Evolutionary conservation across 139 green algal species (phyloP).

Genomic region (Ettlia oleoabundans): DNA sequence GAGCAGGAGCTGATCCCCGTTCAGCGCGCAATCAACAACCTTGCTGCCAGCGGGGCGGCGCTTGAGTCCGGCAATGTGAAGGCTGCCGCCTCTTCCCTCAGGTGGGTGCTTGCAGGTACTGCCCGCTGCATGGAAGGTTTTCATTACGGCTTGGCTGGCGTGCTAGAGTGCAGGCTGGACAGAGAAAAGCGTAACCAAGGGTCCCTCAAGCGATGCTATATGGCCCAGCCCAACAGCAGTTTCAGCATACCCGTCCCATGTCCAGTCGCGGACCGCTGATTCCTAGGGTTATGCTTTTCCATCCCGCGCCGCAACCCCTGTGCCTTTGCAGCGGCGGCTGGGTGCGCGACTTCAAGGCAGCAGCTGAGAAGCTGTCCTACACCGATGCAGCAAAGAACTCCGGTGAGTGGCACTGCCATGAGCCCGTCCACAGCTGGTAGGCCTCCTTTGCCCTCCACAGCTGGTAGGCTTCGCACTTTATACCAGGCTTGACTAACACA

Average conservation of each 20-base stretch:
- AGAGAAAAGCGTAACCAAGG: no score
- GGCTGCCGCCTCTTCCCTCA: constrained; percentile 49
- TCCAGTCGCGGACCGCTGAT: no score
- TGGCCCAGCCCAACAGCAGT: no score
- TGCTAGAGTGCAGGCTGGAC: no score
- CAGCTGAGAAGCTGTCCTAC: constrained; percentile 18
- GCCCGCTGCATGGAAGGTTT: neutral
- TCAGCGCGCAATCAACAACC: constrained; percentile 62
- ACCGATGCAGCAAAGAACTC: constrained; percentile 17
- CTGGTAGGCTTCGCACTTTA: no score
- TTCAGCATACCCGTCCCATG: no score
- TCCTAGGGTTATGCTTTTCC: no score
- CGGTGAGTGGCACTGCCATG: neutral
- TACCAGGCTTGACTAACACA: no score
- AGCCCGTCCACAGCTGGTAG: neutral
- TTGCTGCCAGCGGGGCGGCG: constrained; percentile 56
- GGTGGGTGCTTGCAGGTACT: neutral
- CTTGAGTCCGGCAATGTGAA: constrained; percentile 62
- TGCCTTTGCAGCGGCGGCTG: constrained; percentile 50
- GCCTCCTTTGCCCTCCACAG: neutral
- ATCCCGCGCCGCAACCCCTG: neutral
- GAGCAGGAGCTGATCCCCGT: constrained; percentile 59
- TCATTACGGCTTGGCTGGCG: no score
- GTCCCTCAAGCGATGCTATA: no score
- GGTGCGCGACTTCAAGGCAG: constrained; percentile 55